Base-by-base conservation (phyloP, 345 rosid genomes). In the Isatis tinctoria region DNA sequence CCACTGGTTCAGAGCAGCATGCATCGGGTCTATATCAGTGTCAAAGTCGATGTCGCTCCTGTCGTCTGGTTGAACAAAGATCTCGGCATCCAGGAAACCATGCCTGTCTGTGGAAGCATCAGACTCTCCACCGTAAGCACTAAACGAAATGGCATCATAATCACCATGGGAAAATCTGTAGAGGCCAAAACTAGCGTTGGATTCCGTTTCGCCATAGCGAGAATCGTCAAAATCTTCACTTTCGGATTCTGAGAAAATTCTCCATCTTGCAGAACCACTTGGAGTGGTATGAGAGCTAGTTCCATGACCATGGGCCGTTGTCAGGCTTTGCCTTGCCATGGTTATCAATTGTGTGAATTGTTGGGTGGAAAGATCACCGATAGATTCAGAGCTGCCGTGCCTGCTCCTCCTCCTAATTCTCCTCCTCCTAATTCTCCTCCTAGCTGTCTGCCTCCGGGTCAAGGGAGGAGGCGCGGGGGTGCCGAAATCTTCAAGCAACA, bases 21-120 rank as follows among this genome's bases (percentile, higher is more conserved):
- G 87, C 98, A 94, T 91, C 2, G 98, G 98, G 84, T 94, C 98
- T 52, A 94, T 91, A 80, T 91, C 97, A 70, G 88, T 80, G 73
- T 89, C 97, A 74, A 87, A 88, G 40, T 87, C 86, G 69, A 82
- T 16, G 74, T 84, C 83, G 69, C 88, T 87, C 68, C 73, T 80
- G 44, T 76, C 81, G 17, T 82, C 87, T 5, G 81, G 85, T 36
- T 76, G 85, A 67, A 81, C 51, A 69, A 84, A 78, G 49, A 83
- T 65, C 2, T 87, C 93, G 1, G 86, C 72, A 66, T 85, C 91
- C 27, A 85, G 67, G 47, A 85, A 75, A 72, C 83, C 82, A 59
- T 60, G 78, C 64, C 84, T 90, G 75, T 90, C 96, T 24, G 85
- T 73, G 70, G 93, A 90, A 81, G 84, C 88, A 82, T 94, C 98